Base-by-base conservation (phyloP, 1,139 yeast species). In the Pichia sp. region DNA sequence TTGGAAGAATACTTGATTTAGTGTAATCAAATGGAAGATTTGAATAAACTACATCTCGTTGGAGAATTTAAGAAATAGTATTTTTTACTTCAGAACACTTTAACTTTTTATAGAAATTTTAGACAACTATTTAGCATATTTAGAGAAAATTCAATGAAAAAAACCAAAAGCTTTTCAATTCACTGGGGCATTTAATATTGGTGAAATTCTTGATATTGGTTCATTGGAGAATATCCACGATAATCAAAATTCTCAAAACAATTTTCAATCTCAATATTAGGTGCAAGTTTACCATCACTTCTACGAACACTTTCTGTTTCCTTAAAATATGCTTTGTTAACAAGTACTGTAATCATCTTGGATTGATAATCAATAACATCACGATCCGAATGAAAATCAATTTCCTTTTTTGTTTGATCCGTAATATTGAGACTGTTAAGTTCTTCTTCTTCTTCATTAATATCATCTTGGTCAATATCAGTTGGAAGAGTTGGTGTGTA, bases 311-410 rank as follows among this genome's bases (percentile, higher is more conserved):
- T 67, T 38, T 71, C 73, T 3, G 60, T 52, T 52, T 77, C 81
- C 39, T 65, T 61, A 33, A 64, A 61, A 60, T 81, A 81, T 31
- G 69, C 59, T 57, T 67, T 63, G 29, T 73, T 75, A 8, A 72
- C 73, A 50, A 71, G 72, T 34, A 72, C 66, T 0, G 86, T 80
- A 30, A 82, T 70, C 58, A 70, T 68, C 54, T 78, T 67, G 0
- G 85, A 73, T 61, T 81, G 87, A 46, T 67, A 70, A 57, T 81
- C 84, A 44, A 76, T 59, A 1, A 79, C 65, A 54, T 79, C 84
- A 14, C 65, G 66, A 8, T 58, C 50, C 27, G 66, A 39, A 22
- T 13, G 28, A 39, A 39, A 39, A 6, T 39, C 42, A 22, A 22
- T 39, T 25, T 39, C 42, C 11, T 16, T 25, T 13, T 22, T 39